These are phyloP conservation scores for Fusarium chlamydosporum DNA, from an alignment of 2,329 filamentous ascomycete genomes.

Conservation along the genomic window DNA sequence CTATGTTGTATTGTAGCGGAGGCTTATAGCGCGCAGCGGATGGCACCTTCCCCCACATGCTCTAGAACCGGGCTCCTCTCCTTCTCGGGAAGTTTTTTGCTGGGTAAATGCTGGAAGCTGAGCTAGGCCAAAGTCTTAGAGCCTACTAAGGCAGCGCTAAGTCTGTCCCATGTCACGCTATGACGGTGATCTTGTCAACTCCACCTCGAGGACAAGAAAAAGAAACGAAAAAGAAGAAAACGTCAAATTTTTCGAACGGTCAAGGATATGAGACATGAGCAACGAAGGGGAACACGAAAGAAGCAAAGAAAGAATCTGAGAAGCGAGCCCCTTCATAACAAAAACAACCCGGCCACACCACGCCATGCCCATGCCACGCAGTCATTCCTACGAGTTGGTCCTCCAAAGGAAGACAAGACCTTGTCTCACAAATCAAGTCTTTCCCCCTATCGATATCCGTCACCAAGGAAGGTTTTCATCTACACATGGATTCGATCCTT, in stretches of 20 bases:
- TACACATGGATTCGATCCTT: slow-evolving; percentile 11
- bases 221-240: slow-evolving; percentile 22
- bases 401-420: not conserved
- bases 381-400: not conserved
- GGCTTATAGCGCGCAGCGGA: not conserved
- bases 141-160: slow-evolving; percentile 1
- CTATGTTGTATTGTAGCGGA: not conserved
- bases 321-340: not conserved
- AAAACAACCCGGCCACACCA: slow-evolving; percentile 10
- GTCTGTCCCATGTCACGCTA: not conserved
- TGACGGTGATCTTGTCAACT: slow-evolving; percentile 36
- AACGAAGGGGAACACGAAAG: slow-evolving; percentile 29
- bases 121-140: not conserved
- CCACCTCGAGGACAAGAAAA: slow-evolving; percentile 24
- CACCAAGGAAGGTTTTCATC: slow-evolving; percentile 14
- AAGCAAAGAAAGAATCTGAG: slow-evolving; percentile 17
- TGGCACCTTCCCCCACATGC: slow-evolving; percentile 35
- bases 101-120: slow-evolving; percentile 18
- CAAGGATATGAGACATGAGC: slow-evolving; percentile 29
- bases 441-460: slow-evolving; percentile 2
- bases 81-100: slow-evolving; percentile 16
- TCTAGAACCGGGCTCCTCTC: slow-evolving; percentile 24
- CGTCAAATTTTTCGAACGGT: slow-evolving; percentile 21
- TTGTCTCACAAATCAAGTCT: not conserved
- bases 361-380: slow-evolving; percentile 3